Base-by-base conservation (phyloP, 2,329 filamentous ascomycete species). In the Beauveria scarabaeidicola region DNA sequence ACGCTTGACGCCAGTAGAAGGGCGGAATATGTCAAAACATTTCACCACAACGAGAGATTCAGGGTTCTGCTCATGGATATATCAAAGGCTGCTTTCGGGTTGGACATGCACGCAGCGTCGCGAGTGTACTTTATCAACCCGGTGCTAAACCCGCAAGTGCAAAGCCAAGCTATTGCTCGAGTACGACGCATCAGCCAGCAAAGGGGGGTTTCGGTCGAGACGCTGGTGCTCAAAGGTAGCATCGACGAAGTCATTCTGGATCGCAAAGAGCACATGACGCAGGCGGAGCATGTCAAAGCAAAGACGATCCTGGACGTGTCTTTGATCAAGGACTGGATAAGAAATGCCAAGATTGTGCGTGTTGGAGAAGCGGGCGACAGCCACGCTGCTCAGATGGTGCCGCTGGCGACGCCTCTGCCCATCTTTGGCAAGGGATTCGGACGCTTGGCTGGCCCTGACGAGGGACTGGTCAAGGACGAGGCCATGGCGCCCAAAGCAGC, bases 91-190 rank as follows among this genome's bases (percentile, higher is more conserved):
- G 90, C 92, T 0, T 90, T 92, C 62, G 93, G 93, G 0, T 78
- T 97, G 0, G 92, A 97, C 69, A 85, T 97, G 71, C 86, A 86
- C 55, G 85, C 84, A 11, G 92, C 92, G 1, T 94, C 89, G 5
- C 79, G 93, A 2, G 87, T 97, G 10, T 95, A 91, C 72, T 97
- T 97, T 63, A 81, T 96, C 59, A 93, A 88, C 63, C 92, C 93
- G 0, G 90, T 96, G 13, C 87, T 94, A 69, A 89, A 92, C 56
- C 91, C 91, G 0, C 84, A 89, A 63, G 81, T 96, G 1, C 90
- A 96, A 70, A 91, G 89, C 1, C 93, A 97, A 71, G 93, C 93
- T 0, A 90, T 97, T 63, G 96, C 95, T 62, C 86, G 93, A 68
- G 91, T 89, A 0, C 88, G 95, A 64, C 82, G 93, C 13, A 95